These are phyloP conservation scores for Lyophyllum shimeji DNA, from an alignment of 768 basidiomycete genomes.

Conservation along the genomic window DNA sequence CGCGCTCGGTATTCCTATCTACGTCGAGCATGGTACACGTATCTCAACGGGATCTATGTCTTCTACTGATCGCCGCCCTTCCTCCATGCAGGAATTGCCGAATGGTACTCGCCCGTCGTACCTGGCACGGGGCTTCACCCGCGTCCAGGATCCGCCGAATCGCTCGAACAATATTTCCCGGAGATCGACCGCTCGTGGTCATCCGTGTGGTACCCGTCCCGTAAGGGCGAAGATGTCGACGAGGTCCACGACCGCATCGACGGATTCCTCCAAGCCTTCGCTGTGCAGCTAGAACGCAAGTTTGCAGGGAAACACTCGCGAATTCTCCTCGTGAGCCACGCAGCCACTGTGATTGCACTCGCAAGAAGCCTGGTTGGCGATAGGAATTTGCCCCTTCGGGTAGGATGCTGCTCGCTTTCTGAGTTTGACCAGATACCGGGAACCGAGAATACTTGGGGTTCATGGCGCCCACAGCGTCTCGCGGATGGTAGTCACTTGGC, in stretches of 20 bases:
- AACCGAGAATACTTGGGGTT: slow-evolving; percentile 30
- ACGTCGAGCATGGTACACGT: slow-evolving; percentile 71
- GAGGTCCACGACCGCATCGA: slow-evolving; percentile 61
- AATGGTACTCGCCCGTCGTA: slow-evolving; percentile 77
- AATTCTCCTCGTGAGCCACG: slow-evolving; percentile 70
- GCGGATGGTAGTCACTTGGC: slow-evolving; percentile 60
- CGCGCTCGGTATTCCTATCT: slow-evolving; percentile 66
- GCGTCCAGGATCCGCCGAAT: slow-evolving; percentile 58
- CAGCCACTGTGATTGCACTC: slow-evolving; percentile 71
- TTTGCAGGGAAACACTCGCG: slow-evolving; percentile 42
- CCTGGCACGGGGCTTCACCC: slow-evolving; percentile 75
- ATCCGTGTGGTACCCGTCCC: slow-evolving; percentile 67
- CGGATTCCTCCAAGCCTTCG: slow-evolving; percentile 50
- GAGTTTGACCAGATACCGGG: slow-evolving; percentile 42
- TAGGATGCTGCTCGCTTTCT: slow-evolving; percentile 77
- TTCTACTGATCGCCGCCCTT: background rate
- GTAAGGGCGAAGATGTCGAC: slow-evolving; percentile 68
- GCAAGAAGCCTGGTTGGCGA: slow-evolving; percentile 57
- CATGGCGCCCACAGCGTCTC: slow-evolving; percentile 46
- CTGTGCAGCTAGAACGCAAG: slow-evolving; percentile 47
- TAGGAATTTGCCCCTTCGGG: slow-evolving; percentile 49
- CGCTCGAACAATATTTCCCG: slow-evolving; percentile 54
- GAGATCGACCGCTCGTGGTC: slow-evolving; percentile 65
- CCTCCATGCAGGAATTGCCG: slow-evolving; percentile 52
- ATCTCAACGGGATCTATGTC: background rate